Evolutionary conservation across 768 basidiomycete species (phyloP), one percentile per base, ranked within the genome.

Genomic region (Tricholoma saponaceum): DNA sequence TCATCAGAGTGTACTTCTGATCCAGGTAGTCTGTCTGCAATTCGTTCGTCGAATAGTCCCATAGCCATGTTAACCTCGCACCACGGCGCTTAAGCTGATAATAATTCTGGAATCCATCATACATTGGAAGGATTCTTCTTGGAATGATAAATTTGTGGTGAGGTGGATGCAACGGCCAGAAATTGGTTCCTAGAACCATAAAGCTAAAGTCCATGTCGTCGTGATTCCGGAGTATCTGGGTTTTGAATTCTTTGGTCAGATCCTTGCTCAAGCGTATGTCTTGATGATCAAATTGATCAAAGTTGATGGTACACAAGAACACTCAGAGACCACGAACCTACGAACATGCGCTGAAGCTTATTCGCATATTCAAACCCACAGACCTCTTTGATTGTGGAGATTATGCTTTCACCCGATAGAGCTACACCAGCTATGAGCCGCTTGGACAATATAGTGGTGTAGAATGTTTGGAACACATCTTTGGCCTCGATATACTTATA

Each of bases 401-500:
- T 97, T 96, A 99, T 99, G 51, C 89, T 90, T 72, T 99, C 96
- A 64, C 98, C 95, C 2, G 95, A 98, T 6, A 92, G 91, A 10
- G 94, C 97, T 2, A 90, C 85, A 12, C 85, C 85, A 63, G 92
- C 86, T 63, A 99, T 93, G 23, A 99, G 85, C 59, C 96, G 93
- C 69, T 91, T 92, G 33, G 92, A 92, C 20, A 98, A 74, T 71
- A 92, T 95, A 60, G 92, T 96, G 14, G 89, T 90, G 76, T 99
- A 98, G 80, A 96, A 98, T 16, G 90, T 90, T 69, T 96, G 95
- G 85, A 98, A 99, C 12, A 98, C 92, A 63, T 99, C 96, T 77
- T 97, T 97, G 79, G 98, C 95, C 69, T 95, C 93, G 65, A 98
- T 89, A 73, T 97, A 98, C 70, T 95, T 95, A 89, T 98, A 97